phyloP scores from a whole-genome alignment of 345 rosid species.

The Raphanus raphanistrum region DNA sequence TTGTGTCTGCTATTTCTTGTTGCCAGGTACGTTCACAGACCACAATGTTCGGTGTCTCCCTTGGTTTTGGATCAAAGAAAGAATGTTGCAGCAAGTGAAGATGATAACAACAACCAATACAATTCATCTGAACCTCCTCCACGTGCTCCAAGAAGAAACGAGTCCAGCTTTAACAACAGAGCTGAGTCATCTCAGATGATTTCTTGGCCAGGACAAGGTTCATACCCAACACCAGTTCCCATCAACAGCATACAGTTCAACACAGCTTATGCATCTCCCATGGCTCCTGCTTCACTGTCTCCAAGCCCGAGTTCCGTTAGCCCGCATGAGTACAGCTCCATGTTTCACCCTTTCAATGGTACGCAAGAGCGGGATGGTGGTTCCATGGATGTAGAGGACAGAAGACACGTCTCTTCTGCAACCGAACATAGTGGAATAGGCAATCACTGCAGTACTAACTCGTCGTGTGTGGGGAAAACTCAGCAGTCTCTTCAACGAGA shows the following conservation, averaged over 20 bases:
- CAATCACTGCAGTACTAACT: constrained; percentile 48
- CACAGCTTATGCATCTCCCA: constrained; percentile 45
- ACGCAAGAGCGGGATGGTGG: too few species aligned
- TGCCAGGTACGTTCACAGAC: constrained; percentile 64
- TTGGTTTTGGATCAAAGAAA: constrained; percentile 25
- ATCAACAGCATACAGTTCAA: constrained; percentile 43
- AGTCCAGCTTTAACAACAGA: constrained; percentile 4
- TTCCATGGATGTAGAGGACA: constrained; percentile 52
- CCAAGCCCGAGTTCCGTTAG: constrained; percentile 60
- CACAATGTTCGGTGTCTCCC: constrained; percentile 42
- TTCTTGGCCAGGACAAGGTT: constrained; percentile 47
- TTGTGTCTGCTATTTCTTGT: constrained; percentile 21
- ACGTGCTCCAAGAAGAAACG: constrained; percentile 49
- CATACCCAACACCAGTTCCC: constrained; percentile 51
- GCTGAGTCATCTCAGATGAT: constrained; percentile 33
- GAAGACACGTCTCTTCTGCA: constrained; percentile 50
- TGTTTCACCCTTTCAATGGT: constrained; percentile 43
- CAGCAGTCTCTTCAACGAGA: constrained; percentile 69
- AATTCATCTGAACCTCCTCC: constrained; percentile 45
- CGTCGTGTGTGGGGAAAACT: constrained; percentile 39
- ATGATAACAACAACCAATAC: constrained; percentile 29
- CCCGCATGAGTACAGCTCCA: constrained; percentile 52
- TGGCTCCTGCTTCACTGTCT: constrained; percentile 44
- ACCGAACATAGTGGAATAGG: constrained; percentile 65
- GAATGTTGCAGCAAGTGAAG: constrained; percentile 26